Percentiles rank a stretch among this genome's conserved stretches.
These are phyloP conservation scores for Mycena citricolor DNA, from an alignment of 1,284 basidiomycete species.

Conservation along the genomic window DNA sequence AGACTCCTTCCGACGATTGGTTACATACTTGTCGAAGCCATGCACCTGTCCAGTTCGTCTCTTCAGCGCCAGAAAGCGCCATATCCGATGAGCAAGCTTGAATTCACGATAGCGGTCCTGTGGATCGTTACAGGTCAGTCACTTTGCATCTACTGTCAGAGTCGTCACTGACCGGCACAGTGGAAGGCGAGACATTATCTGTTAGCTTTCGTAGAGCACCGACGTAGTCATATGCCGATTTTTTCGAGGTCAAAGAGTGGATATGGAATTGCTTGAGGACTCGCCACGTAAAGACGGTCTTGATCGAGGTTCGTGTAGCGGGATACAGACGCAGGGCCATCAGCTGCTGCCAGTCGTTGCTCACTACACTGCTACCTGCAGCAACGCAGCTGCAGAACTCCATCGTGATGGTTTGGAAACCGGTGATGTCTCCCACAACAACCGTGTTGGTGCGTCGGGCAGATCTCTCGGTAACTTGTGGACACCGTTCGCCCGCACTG, in stretches of 20 bases:
- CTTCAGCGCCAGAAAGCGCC: conserved; percentile 27
- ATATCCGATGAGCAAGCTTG: conserved; percentile 24
- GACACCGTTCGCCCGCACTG: no score
- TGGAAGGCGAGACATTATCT: conserved; percentile 23
- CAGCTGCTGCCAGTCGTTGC: conserved; percentile 2
- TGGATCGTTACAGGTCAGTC: no score
- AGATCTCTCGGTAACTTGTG: no score
- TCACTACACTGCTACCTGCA: no score
- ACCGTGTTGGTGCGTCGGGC: no score
- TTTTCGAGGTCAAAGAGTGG: conserved; percentile 30
- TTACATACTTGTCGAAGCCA: conserved; percentile 24
- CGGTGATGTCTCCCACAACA: no score
- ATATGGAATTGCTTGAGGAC: conserved; percentile 29
- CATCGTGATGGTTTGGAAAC: no score
- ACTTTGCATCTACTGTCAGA: neutral
- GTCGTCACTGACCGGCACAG: conserved; percentile 23
- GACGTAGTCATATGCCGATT: conserved; percentile 29
- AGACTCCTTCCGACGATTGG: conserved; percentile 18
- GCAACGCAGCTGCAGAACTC: no score
- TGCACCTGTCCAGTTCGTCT: conserved; percentile 27
- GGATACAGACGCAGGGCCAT: conserved; percentile 25
- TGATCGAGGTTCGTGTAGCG: conserved; percentile 22
- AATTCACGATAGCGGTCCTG: conserved; percentile 30
- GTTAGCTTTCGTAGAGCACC: conserved; percentile 26
- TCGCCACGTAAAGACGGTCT: conserved; percentile 32